A percentile compares a stretch with the other conserved stretches of the same genome.
Conservation (phyloP, 192 early-diverging fungal genomes). For the Rhizophlyctis rosea region DNA sequence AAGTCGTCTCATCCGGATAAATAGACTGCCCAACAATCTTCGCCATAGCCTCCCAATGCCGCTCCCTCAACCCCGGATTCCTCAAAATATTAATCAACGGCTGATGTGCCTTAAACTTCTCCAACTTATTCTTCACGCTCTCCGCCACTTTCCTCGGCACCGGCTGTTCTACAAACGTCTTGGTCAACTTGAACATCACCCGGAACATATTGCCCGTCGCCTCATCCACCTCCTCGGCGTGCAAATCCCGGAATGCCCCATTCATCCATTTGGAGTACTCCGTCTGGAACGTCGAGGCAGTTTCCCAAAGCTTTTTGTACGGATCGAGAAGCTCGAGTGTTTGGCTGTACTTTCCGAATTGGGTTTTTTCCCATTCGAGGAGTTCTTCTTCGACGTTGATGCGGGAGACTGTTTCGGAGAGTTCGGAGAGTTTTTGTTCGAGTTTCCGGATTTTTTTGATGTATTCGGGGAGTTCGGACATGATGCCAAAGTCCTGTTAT, state of each 20-base stretch:
- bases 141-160: conserved; percentile 60
- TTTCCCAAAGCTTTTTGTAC: conserved; percentile 62
- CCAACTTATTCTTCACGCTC: conserved; percentile 57
- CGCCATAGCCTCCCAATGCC: conserved; percentile 54
- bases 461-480: conserved; percentile 58
- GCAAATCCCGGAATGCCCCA: conserved; percentile 50
- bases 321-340: conserved; percentile 53
- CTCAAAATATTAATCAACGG: conserved; percentile 52
- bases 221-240: conserved; percentile 55
- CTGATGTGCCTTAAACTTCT: conserved; percentile 53
- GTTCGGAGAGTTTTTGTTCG: conserved; percentile 45
- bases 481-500: conserved; percentile 51
- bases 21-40: conserved; percentile 57
- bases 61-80: conserved; percentile 53
- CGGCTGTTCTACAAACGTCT: conserved; percentile 51
- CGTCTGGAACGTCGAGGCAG: conserved; percentile 48
- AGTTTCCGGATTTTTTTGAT: conserved; percentile 56
- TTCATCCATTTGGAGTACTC: conserved; percentile 59
- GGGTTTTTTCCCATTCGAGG: conserved; percentile 57
- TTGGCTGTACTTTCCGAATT: conserved; percentile 50
- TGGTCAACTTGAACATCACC: conserved; percentile 53
- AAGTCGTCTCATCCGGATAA: conserved; percentile 48
- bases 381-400: conserved; percentile 61
- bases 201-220: conserved; percentile 46
- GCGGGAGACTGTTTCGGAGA: conserved; percentile 36